These are phyloP conservation scores for Tetrapisispora taiwanensis DNA, from an alignment of 805 yeast genomes.

Conservation along the genomic window DNA sequence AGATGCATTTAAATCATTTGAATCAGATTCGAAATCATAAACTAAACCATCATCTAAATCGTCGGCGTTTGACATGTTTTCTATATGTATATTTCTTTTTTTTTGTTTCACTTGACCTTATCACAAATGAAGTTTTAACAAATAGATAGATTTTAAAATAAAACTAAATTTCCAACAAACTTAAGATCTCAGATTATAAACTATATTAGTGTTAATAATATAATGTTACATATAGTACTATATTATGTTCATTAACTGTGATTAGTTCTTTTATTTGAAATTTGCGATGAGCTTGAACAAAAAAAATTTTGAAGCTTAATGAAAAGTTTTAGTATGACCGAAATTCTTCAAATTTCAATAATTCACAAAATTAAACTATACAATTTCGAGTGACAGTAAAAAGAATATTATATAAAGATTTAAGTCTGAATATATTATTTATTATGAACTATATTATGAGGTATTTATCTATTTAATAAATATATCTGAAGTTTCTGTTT, in stretches of 20 bases:
- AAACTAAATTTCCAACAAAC: too few relatives aligned
- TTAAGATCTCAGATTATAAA: too few relatives aligned
- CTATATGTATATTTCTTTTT: neutral
- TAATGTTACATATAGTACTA: too few relatives aligned
- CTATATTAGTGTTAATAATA: too few relatives aligned
- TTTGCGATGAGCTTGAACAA: neutral
- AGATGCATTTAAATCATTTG: conserved; percentile 26
- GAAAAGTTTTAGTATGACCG: neutral
- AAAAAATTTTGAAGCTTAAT: neutral
- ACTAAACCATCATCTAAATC: conserved; percentile 73
- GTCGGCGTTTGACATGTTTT: conserved; percentile 38
- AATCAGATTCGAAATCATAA: conserved; percentile 33
- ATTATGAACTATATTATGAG: neutral
- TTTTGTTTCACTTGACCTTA: neutral
- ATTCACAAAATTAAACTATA: too few relatives aligned
- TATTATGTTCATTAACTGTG: too few relatives aligned
- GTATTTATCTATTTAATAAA: conserved; percentile 23
- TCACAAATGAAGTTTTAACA: too few relatives aligned
- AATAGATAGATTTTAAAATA: too few relatives aligned
- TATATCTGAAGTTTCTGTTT: conserved; percentile 48
- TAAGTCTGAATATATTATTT: too few relatives aligned
- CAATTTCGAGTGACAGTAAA: too few relatives aligned
- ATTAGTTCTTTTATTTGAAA: neutral
- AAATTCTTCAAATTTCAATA: neutral
- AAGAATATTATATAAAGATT: too few relatives aligned